Base-by-base conservation (phyloP, 768 basidiomycete species). In the Russula griseocarnosa region DNA sequence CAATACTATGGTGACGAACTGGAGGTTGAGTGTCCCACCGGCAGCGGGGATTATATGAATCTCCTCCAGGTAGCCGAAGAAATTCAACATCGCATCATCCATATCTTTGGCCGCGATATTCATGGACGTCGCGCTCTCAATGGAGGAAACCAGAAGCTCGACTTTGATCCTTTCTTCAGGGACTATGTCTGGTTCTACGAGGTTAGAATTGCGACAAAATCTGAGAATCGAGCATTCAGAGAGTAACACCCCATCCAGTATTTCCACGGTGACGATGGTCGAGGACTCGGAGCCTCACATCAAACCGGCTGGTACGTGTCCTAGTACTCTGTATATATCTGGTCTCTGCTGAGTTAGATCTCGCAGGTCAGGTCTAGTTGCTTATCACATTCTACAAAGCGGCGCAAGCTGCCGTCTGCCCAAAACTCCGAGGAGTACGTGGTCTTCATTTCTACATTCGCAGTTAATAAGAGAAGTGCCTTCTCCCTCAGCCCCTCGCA, bases 111-210 rank as follows among this genome's bases (percentile, higher is more conserved):
- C n/a, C 86, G 94, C 30, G 96, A 99, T 72, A 74, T 83, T 66
- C 83, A 92, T 64, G 94, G 95, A 11, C 82, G 84, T 65, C 81
- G 97, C 46, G 94, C 97, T 0, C 90, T 88, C 20, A 98, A 99
- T 71, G 97, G 95, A 22, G 93, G 93, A 8, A 89, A 89, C 71
- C 79, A 83, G 40, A 90, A 87, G 73, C 77, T 99, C 67, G 92
- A 99, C 74, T 80, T 82, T 62, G 97, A 99, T 73, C 93, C 94
- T 18, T 83, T 97, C 77, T 99, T 98, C 84, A 83, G 94, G 51
- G 95, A 98, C 74, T 98, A 98, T 72, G 86, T 98, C 49, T 91
- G 87, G 83, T 98, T 98, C 81, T 90, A 94, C 74, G 96, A 98
- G 78, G 91, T 92, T 34, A 30, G 51, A 28, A 42, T 14, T n/a